Percentiles rank a stretch among this genome's conserved stretches.
These are phyloP conservation scores for Cryptococcus sp. DNA, from an alignment of 1,284 basidiomycete genomes.

Conservation along the genomic window DNA sequence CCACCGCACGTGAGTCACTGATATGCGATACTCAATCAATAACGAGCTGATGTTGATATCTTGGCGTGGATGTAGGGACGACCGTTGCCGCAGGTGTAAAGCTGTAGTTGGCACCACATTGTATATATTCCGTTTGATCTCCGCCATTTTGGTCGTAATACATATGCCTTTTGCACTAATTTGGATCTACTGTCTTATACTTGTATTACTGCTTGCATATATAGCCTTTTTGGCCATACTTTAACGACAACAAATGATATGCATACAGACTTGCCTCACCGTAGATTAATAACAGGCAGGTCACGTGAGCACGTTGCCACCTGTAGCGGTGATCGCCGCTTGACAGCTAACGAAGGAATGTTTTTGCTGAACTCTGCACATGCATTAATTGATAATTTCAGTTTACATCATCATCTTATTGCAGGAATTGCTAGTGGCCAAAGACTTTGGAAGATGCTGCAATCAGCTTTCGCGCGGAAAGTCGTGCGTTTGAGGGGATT, in stretches of 20 bases:
- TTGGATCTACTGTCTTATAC: background rate
- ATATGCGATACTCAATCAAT: background rate
- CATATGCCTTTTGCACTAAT: background rate
- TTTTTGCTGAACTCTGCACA: no score
- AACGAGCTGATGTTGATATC: background rate
- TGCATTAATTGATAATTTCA: background rate
- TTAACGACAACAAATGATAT: background rate
- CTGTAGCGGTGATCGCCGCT: no score
- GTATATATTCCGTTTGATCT: background rate
- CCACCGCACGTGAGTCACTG: slow-evolving; percentile 13
- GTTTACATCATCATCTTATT: background rate
- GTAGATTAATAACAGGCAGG: no score
- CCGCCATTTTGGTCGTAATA: background rate
- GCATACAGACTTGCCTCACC: slow-evolving; percentile 3
- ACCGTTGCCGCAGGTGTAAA: slow-evolving; percentile 17
- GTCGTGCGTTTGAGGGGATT: slow-evolving; percentile 6
- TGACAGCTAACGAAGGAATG: no score
- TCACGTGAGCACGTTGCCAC: no score
- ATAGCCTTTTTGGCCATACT: background rate
- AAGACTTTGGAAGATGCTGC: slow-evolving; percentile 16
- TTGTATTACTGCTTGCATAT: background rate
- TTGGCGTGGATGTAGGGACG: slow-evolving; percentile 7
- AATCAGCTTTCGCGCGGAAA: slow-evolving; percentile 20
- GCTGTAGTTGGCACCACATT: background rate
- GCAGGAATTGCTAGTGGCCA: background rate